A percentile compares a stretch with the other conserved stretches of the same genome.
These are phyloP conservation scores for Staphylotrichum tortipilum DNA, from an alignment of 495 filamentous ascomycete species.

Conservation along the genomic window DNA sequence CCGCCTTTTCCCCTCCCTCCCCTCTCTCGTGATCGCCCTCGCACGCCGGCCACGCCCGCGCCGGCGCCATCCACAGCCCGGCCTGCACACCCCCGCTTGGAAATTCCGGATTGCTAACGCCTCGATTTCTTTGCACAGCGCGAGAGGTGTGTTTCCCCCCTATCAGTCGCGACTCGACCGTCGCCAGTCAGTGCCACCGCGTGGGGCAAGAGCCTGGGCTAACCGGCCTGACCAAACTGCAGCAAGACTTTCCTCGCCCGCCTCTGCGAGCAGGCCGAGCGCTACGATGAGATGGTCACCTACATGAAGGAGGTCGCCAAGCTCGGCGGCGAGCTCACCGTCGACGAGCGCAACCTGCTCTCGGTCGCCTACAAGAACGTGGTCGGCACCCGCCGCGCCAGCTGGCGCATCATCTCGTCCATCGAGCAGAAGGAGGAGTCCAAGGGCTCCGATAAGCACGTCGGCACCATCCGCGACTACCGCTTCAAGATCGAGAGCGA, in stretches of 20 bases:
- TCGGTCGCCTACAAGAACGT: constrained; percentile 99
- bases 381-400: constrained; percentile 95
- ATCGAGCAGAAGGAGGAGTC: constrained; percentile 99
- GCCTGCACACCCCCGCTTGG: neutral
- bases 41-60: constrained; percentile 17
- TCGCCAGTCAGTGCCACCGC: too few species aligned
- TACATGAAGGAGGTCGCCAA: constrained; percentile 99
- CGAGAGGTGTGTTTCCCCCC: constrained; percentile 59
- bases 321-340: constrained; percentile 92
- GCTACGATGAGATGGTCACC: constrained; percentile 99
- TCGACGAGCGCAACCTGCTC: constrained; percentile 98
- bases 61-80: constrained; percentile 16
- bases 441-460: constrained; percentile 97
- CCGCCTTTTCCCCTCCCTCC: constrained; percentile 25
- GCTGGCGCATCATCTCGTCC: constrained; percentile 98
- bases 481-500: constrained; percentile 98
- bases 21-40: constrained; percentile 19
- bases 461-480: constrained; percentile 91
- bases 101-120: constrained; percentile 34
- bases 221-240: constrained; percentile 23
- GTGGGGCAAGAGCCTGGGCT: too few species aligned
- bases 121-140: constrained; percentile 46
- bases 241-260: constrained; percentile 99
- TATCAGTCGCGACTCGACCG: constrained; percentile 1
- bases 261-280: constrained; percentile 99